Percentiles rank a stretch among this genome's conserved stretches.
These are phyloP conservation scores for Leptographium radiaticola DNA, from an alignment of 2,329 filamentous ascomycete species.

Conservation along the genomic window DNA sequence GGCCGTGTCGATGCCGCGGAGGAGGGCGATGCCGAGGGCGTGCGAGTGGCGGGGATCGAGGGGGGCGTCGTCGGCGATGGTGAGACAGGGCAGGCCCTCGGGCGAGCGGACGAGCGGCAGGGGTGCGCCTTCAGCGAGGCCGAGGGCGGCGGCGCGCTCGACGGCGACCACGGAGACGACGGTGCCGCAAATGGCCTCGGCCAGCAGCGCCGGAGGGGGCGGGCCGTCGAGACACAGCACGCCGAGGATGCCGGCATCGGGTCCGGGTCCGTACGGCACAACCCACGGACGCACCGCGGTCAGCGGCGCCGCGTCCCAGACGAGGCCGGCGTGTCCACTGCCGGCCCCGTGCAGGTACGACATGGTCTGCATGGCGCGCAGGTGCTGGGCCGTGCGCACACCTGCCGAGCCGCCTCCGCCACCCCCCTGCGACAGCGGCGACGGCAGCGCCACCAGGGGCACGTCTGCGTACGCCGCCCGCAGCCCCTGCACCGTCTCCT, in stretches of 20 bases:
- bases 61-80: constrained; percentile 35
- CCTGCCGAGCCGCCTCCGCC: constrained; percentile 36
- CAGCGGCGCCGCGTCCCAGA: constrained; percentile 43
- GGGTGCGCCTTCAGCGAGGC: constrained; percentile 6
- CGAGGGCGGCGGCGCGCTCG: constrained; percentile 38
- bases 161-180: constrained; percentile 53
- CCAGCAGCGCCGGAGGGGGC: constrained; percentile 41
- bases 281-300: constrained; percentile 45
- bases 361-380: constrained; percentile 65
- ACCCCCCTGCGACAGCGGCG: constrained; percentile 28
- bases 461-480: constrained; percentile 27
- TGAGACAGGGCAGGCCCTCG: constrained; percentile 50
- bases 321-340: background rate
- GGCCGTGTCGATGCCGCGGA: constrained; percentile 54
- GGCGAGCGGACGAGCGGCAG: constrained; percentile 25
- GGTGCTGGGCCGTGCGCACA: constrained; percentile 48
- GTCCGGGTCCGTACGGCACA: constrained; percentile 40
- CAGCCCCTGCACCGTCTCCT: constrained; percentile 41
- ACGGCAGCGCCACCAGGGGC: constrained; percentile 40
- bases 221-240: constrained; percentile 57
- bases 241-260: constrained; percentile 42
- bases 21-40: constrained; percentile 50
- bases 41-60: constrained; percentile 47
- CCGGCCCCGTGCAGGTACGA: constrained; percentile 57
- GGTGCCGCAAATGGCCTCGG: constrained; percentile 57